A percentile compares a stretch with the other conserved stretches of the same genome.
Evolutionary conservation across 352 stramenopile genomes (phyloP).

Genomic region (Pythium dissotocum): DNA sequence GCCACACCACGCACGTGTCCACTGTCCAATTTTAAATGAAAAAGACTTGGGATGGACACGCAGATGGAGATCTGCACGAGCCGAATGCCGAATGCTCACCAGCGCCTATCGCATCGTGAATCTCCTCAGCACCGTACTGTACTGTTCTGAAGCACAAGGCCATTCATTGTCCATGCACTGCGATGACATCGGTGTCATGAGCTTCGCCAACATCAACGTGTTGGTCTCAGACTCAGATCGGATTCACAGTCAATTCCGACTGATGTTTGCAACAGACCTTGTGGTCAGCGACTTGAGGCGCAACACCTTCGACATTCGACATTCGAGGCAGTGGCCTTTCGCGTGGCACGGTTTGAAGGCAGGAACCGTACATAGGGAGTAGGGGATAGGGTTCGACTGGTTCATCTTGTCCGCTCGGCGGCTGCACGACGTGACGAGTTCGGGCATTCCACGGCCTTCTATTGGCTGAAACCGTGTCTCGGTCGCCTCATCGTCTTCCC

Average conservation of each 20-base stretch:
- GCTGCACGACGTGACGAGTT: slow-evolving; percentile 25
- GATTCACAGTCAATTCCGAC: not conserved
- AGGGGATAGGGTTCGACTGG: slow-evolving; percentile 24
- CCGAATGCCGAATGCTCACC: not conserved
- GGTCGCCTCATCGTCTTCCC: slow-evolving; percentile 12
- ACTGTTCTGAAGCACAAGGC: not conserved
- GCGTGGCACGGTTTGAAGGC: not conserved
- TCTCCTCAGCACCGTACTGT: too few species aligned
- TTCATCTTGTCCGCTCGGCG: slow-evolving; percentile 19
- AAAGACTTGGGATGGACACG: too few species aligned
- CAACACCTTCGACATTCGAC: not conserved
- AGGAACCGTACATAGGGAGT: slow-evolving; percentile 29
- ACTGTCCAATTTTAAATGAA: too few species aligned
- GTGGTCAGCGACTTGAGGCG: not conserved
- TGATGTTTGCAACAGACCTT: not conserved
- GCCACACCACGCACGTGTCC: too few species aligned
- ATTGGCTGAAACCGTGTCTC: slow-evolving; percentile 18
- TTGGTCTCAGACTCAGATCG: not conserved
- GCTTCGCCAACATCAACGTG: not conserved
- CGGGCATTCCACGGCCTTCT: not conserved
- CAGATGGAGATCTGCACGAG: not conserved
- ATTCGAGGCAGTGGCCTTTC: not conserved
- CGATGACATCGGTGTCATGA: too few species aligned
- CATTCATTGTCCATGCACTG: too few species aligned
- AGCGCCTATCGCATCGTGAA: too few species aligned